A percentile compares a stretch with the other conserved stretches of the same genome.
These are phyloP conservation scores for Leptographium flavum DNA, from an alignment of 2,329 filamentous ascomycete species.

Conservation along the genomic window DNA sequence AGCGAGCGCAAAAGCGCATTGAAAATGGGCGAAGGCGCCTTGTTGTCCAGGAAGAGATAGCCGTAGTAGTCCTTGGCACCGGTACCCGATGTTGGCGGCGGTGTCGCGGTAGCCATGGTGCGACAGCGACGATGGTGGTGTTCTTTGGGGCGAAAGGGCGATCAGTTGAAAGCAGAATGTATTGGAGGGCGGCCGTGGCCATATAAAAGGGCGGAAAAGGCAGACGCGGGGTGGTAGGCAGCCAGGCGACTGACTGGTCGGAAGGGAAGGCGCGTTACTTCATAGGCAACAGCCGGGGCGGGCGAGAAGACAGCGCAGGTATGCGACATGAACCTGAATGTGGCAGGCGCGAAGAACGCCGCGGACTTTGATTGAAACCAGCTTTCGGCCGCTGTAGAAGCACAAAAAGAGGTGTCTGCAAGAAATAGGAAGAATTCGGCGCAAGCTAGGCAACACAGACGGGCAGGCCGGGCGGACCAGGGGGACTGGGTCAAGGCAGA, in stretches of 20 bases:
- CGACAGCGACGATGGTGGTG: neutral
- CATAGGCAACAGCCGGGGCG: constrained; percentile 1
- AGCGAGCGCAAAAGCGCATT: constrained; percentile 56
- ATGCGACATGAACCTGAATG: neutral
- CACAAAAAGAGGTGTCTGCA: neutral
- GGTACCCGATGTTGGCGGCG: constrained; percentile 10
- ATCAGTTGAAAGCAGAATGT: neutral
- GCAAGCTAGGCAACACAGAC: neutral
- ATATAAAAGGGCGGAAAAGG: neutral
- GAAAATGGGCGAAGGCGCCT: constrained; percentile 51
- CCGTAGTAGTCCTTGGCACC: constrained; percentile 36
- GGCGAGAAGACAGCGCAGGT: neutral
- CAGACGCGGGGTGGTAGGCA: constrained; percentile 2
- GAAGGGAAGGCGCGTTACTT: neutral
- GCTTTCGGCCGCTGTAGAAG: neutral
- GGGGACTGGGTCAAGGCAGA: neutral
- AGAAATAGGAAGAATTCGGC: neutral
- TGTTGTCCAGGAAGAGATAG: constrained; percentile 54
- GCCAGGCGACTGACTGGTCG: neutral
- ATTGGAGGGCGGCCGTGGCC: neutral
- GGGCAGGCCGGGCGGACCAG: neutral
- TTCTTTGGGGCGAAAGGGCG: neutral
- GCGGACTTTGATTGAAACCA: neutral
- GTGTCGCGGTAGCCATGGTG: constrained; percentile 7
- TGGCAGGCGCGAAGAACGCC: neutral